Conservation (phyloP, 805 yeast genomes). For the Teunomyces cretensis region DNA sequence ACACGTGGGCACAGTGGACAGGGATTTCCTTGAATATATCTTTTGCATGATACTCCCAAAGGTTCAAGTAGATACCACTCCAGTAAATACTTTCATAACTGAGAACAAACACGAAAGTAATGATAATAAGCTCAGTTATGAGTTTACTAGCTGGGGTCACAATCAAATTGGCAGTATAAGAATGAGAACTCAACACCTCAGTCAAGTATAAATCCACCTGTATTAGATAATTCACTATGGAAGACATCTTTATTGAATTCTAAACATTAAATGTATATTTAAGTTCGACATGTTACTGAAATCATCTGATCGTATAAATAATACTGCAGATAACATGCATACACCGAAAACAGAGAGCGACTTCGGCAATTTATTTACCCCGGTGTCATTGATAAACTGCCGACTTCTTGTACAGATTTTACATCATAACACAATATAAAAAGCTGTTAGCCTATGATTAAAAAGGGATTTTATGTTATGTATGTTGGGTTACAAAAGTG, state of each 20-base stretch:
- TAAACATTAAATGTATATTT: not conserved
- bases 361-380: not conserved
- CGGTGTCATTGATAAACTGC: too few species aligned
- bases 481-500: too few species aligned
- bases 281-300: not conserved
- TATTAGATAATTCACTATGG: not conserved
- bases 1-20: constrained; percentile 75
- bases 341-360: not conserved
- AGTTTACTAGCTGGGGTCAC: constrained; percentile 24
- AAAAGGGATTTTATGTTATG: too few species aligned
- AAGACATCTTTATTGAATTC: not conserved
- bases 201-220: constrained; percentile 6
- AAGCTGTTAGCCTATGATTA: too few species aligned
- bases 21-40: constrained; percentile 72
- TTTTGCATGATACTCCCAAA: constrained; percentile 54
- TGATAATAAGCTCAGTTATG: constrained; percentile 28
- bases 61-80: constrained; percentile 39
- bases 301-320: not conserved
- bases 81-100: constrained; percentile 44
- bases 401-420: too few species aligned
- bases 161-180: constrained; percentile 25
- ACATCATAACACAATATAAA: too few species aligned
- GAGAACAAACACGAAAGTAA: constrained; percentile 20
- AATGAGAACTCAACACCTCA: constrained; percentile 8
- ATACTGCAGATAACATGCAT: not conserved